A percentile compares a stretch with the other conserved stretches of the same genome.
Evolutionary conservation across 495 filamentous ascomycete species (phyloP).

Genomic region (Penicillium flavigenum): DNA sequence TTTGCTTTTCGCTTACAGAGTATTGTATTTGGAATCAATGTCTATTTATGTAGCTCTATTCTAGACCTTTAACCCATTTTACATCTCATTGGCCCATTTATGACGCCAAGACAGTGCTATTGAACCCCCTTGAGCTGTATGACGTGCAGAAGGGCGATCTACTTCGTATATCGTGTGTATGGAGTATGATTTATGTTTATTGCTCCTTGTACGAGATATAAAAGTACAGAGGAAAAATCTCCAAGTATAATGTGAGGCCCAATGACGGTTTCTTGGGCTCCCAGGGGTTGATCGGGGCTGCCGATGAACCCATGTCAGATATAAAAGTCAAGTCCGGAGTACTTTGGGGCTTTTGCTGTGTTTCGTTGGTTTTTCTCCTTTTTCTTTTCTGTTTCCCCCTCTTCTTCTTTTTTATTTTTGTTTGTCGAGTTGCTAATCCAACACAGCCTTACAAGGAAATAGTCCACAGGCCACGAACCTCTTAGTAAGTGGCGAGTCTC

Average conservation of each 20-base stretch:
- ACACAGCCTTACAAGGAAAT: conserved; percentile 10
- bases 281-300: conserved; percentile 21
- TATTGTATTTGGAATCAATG: background rate
- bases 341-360: background rate
- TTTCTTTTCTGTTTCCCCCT: background rate
- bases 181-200: background rate
- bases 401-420: background rate
- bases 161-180: background rate
- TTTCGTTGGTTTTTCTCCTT: background rate
- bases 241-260: background rate
- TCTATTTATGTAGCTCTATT: background rate
- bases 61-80: background rate
- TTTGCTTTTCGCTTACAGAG: background rate
- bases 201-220: no score
- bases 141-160: background rate
- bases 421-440: background rate
- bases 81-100: background rate
- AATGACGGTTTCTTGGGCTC: conserved; percentile 15
- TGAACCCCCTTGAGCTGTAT: background rate
- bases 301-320: conserved; percentile 31
- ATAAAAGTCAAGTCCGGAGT: conserved; percentile 11
- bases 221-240: background rate
- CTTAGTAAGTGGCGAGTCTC: conserved; percentile 2
- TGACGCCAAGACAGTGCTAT: background rate
- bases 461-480: background rate